A percentile compares a stretch with the other conserved stretches of the same genome.
Conservation (phyloP, 208 protist species). For the Leishmania braziliensis region DNA sequence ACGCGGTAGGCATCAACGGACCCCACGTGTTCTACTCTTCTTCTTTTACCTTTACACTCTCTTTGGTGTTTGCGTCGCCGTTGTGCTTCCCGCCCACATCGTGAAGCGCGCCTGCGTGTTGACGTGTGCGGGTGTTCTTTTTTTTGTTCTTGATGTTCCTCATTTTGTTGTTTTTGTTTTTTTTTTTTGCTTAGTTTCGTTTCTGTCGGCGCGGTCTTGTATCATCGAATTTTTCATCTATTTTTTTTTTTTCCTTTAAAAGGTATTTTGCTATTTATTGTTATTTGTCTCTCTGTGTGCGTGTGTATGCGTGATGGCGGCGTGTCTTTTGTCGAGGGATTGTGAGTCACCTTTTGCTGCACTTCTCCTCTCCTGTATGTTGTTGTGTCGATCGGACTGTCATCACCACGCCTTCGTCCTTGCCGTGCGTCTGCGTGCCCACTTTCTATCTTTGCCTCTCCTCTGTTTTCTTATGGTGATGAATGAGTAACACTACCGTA, state of each 20-base stretch:
- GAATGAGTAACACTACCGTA: neutral
- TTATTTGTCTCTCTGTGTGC: neutral
- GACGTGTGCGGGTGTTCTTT: neutral
- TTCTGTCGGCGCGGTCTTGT: neutral
- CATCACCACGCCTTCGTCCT: too few species aligned
- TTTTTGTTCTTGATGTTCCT: neutral
- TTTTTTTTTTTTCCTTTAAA: too few species aligned
- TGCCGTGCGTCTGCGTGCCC: too few species aligned
- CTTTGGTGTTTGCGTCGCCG: too few species aligned
- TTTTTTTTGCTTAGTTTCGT: neutral
- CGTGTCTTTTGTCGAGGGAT: neutral
- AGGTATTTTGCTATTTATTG: too few species aligned
- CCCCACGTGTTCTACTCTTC: neutral
- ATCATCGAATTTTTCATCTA: neutral
- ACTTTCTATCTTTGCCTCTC: neutral
- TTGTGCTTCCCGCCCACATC: neutral
- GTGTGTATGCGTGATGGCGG: neutral
- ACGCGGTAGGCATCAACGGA: too few species aligned
- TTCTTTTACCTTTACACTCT: neutral
- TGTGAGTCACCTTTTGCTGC: neutral
- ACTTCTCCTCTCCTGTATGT: too few species aligned
- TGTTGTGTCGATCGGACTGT: too few species aligned
- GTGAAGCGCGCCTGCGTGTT: neutral
- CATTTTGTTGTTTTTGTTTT: too few species aligned
- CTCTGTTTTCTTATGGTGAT: neutral